Conservation (phyloP, 306 rosid genomes). For the Lathyrus oleraceus region DNA sequence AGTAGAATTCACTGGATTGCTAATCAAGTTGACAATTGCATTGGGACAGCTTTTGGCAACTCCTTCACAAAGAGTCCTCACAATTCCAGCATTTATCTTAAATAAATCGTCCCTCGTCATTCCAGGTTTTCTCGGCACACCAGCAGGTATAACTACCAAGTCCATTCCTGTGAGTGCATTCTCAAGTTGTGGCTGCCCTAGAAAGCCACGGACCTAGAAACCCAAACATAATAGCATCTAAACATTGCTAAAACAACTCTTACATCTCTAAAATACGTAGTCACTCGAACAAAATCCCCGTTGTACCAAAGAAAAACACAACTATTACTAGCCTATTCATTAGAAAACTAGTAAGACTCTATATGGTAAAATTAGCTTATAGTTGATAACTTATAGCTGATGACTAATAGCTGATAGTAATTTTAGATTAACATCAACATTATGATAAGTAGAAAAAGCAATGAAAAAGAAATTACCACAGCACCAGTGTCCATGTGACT, state of each 20-base stretch:
- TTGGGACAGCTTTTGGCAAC: conserved; percentile 75
- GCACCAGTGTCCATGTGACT: conserved; percentile 98
- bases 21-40: conserved; percentile 91
- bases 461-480: conserved; percentile 60
- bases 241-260: conserved; percentile 9
- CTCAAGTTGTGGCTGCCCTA: conserved; percentile 86
- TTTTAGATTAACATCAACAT: neutral
- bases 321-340: neutral
- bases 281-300: neutral
- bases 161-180: conserved; percentile 86
- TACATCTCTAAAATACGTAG: conserved; percentile 9
- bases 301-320: neutral
- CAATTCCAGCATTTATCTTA: conserved; percentile 93
- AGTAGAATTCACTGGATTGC: conserved; percentile 96
- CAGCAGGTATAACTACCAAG: conserved; percentile 86
- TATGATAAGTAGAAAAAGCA: neutral
- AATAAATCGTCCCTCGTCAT: conserved; percentile 97
- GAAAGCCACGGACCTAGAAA: conserved; percentile 80
- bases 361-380: no score
- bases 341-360: neutral
- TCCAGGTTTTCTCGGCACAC: conserved; percentile 96
- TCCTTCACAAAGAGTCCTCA: conserved; percentile 84
- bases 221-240: conserved; percentile 26
- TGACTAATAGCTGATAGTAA: no score
- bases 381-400: no score